Evolutionary conservation across 139 green algal genomes (phyloP), one percentile per base, ranked within the genome.

Genomic region (Yamagishiella unicocca): DNA sequence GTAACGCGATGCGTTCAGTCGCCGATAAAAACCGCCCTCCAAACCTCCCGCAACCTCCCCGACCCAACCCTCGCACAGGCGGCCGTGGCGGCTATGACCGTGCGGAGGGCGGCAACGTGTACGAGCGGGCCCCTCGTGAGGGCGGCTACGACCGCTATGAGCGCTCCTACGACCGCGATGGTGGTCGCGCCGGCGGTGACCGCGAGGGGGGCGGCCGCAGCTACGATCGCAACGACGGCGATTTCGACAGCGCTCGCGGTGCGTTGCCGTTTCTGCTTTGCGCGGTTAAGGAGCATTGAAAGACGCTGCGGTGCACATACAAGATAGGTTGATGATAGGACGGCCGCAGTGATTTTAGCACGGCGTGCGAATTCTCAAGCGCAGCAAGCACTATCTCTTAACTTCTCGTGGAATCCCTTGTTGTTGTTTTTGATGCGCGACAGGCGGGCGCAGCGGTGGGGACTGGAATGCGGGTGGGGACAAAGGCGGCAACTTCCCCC

Each of bases 81-180:
- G 75, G 21, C 50, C 53, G 75, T 33, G 74, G 74, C 8, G 74
- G 74, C 43, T 81, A 33, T 17, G 73, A 81, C 1, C 73, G 73
- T 7, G 46, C 6, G 0, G 29, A 29, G 9, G 46, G 17, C 0
- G 54, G 37, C 25, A 37, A 37, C 14, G 2, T 19, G 14, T 58
- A 73, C 55, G 37, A 58, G 21, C 55, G 75, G 50, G 33, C 33
- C 22, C 53, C 75, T 19, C 46, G 74, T 22, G 74, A 46, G 9
- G 76, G 54, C 5, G 76, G 76, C 76, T 72, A 40, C 38, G 35
- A 54, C 5, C 76, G 54, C 27, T 67, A 72, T 4, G 35, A 55
- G 22, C 35, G 54, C 1, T 22, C 6, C 2, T 50, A 58, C 25
- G 55, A 68, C 19, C 55, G 38, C 37, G 33, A 53, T 24, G 54